Percentiles rank a stretch among this genome's conserved stretches.
Conservation (phyloP, 176 grass and related monocot genomes). For the Tuctoria greenei region DNA sequence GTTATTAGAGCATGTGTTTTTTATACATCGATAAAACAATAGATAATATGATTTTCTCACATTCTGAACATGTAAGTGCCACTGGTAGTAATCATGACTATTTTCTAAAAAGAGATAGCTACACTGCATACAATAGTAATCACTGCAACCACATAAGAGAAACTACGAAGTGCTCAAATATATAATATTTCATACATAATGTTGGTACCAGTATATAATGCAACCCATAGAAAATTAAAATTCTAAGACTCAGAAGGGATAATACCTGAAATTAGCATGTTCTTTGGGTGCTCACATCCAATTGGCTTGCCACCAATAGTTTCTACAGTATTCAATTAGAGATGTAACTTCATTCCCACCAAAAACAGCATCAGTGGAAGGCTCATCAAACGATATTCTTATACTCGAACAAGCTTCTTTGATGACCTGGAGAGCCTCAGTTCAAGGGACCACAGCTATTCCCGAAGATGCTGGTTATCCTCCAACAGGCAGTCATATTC, state of each 20-base stretch:
- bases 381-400: slow-evolving; percentile 15
- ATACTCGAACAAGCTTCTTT: slow-evolving; percentile 44
- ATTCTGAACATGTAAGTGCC: not conserved
- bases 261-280: slow-evolving; percentile 14
- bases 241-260: not conserved
- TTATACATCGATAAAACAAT: not conserved
- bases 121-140: not conserved
- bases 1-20: not conserved
- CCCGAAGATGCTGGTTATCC: slow-evolving; percentile 76
- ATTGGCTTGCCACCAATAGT: not conserved
- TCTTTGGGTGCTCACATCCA: slow-evolving; percentile 1
- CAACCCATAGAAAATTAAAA: not conserved
- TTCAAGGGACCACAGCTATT: slow-evolving; percentile 67
- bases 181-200: not conserved
- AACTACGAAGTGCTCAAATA: not conserved
- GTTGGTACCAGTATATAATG: slow-evolving; percentile 6
- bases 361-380: slow-evolving; percentile 25
- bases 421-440: slow-evolving; percentile 49
- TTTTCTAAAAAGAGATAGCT: not conserved
- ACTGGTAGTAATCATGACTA: not conserved
- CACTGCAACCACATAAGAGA: not conserved
- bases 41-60: not conserved
- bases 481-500: slow-evolving; percentile 82
- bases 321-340: slow-evolving; percentile 19
- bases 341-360: slow-evolving; percentile 1